Base-by-base conservation (phyloP, 1,284 basidiomycete species). In the Mycosarcoma mackinlayi region DNA sequence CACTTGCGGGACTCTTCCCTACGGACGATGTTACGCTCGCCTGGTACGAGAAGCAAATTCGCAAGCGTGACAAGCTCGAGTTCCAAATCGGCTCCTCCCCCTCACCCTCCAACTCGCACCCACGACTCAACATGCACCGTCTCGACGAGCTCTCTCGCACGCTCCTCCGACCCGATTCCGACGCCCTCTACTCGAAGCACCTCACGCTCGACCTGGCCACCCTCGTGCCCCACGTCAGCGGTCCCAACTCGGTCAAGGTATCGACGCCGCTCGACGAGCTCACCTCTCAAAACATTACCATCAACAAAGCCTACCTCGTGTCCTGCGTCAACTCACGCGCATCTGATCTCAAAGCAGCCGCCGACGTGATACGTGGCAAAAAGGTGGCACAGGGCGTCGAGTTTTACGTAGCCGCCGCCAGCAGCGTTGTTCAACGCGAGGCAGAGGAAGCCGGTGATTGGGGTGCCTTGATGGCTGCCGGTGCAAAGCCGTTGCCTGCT, bases 291-390 rank as follows among this genome's bases (percentile, higher is more conserved):
- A 87, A 87, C 30, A 91, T 98, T 75, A 85, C 88, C 24, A 97
- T 99, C 82, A 88, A 98, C 81, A 99, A 99, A 84, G 95, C 95
- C 0, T 99, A 99, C 84, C 91, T 99, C 50, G 93, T 99, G 44
- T 94, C 92, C 67, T 99, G 95, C 84, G 98, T 96, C 69, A 99
- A 99, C 84, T 94, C 95, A 5, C 92, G 96, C 37, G 91, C 92
- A 0, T 97, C 94, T 0, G 95, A 99, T 79, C 90, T 99, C 63
- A 89, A 92, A 14, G 91, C 93, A 0, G 95, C 95, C 0, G 96
- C 95, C 0, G 88, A 88, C 11, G 94, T 98, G 21, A 87, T 98
- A 75, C 87, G 89, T 48, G 93, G 92, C 10, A 89, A 89, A 79
- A 92, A 89, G 79, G 88, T 98, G 47, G 92, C 94, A 0, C 49